These are phyloP conservation scores for Tricholoma sp. DNA, from an alignment of 768 basidiomycete species.

Conservation along the genomic window DNA sequence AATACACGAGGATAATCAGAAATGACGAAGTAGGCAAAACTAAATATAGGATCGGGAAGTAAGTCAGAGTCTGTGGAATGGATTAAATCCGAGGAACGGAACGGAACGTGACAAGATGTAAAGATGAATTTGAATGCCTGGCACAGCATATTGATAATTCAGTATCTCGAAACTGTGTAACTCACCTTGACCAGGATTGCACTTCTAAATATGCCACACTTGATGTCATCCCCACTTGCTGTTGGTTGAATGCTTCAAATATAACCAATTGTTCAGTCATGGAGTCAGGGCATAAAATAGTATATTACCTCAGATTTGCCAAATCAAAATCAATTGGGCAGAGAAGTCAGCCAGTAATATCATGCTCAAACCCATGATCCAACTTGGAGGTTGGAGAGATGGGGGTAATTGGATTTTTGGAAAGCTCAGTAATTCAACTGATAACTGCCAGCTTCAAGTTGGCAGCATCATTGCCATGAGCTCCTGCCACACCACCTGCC, in stretches of 20 bases:
- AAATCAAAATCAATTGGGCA: constrained; percentile 16
- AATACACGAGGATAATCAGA: no score
- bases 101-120: no score
- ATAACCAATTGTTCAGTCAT: not conserved
- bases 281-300: no score
- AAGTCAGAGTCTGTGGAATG: no score
- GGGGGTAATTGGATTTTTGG: not conserved
- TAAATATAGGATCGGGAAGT: no score
- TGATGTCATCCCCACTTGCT: not conserved
- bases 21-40: no score
- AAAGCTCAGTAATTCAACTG: constrained; percentile 4
- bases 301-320: constrained; percentile 11
- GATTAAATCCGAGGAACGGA: no score
- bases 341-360: constrained; percentile 11
- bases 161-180: no score
- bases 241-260: not conserved
- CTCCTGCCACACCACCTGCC: constrained; percentile 3
- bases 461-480: constrained; percentile 10
- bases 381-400: not conserved
- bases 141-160: no score
- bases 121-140: constrained; percentile 17
- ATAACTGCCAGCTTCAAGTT: constrained; percentile 3
- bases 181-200: constrained; percentile 8
- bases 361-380: constrained; percentile 15
- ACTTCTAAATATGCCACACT: constrained; percentile 9